Evolutionary conservation across 441 rosid species (phyloP).

Genomic region (Daphne laureola): DNA sequence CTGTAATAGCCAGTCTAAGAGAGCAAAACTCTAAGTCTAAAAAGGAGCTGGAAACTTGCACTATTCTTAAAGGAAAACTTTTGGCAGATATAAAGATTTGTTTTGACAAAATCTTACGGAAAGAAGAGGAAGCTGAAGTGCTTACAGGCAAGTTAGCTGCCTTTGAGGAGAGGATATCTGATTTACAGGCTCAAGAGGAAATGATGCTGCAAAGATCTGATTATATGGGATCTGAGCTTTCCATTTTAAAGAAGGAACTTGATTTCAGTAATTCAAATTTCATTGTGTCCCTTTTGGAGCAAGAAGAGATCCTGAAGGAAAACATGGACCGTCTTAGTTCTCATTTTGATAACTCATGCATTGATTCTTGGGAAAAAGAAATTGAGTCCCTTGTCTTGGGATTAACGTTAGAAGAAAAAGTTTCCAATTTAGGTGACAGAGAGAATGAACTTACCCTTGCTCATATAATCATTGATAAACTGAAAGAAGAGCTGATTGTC

Average conservation of each 20-base stretch:
- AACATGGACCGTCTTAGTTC: constrained; percentile 40
- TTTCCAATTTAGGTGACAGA: constrained; percentile 26
- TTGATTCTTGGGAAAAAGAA: constrained; percentile 59
- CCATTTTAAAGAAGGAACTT: constrained; percentile 68
- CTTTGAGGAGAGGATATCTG: constrained; percentile 67
- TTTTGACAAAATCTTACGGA: constrained; percentile 67
- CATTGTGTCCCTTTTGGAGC: constrained; percentile 48
- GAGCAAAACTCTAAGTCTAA: constrained; percentile 71
- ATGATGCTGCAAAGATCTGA: constrained; percentile 83
- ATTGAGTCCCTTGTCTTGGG: constrained; percentile 57
- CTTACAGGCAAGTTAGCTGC: constrained; percentile 49
- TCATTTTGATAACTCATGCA: constrained; percentile 46
- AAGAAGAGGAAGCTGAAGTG: constrained; percentile 74
- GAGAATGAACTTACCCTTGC: constrained; percentile 29
- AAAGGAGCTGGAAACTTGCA: constrained; percentile 79
- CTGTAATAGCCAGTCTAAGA: constrained; percentile 62
- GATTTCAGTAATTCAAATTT: constrained; percentile 48
- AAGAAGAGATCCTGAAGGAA: constrained; percentile 50
- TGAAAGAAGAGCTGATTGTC: constrained; percentile 42
- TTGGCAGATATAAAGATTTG: constrained; percentile 77
- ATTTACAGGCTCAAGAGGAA: constrained; percentile 85
- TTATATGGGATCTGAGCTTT: constrained; percentile 76
- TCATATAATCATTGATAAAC: constrained; percentile 35
- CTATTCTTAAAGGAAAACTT: constrained; percentile 73
- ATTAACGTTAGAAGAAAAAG: constrained; percentile 43